A percentile compares a stretch with the other conserved stretches of the same genome.
These are phyloP conservation scores for Lachnellula arida DNA, from an alignment of 2,329 filamentous ascomycete genomes.

Conservation along the genomic window DNA sequence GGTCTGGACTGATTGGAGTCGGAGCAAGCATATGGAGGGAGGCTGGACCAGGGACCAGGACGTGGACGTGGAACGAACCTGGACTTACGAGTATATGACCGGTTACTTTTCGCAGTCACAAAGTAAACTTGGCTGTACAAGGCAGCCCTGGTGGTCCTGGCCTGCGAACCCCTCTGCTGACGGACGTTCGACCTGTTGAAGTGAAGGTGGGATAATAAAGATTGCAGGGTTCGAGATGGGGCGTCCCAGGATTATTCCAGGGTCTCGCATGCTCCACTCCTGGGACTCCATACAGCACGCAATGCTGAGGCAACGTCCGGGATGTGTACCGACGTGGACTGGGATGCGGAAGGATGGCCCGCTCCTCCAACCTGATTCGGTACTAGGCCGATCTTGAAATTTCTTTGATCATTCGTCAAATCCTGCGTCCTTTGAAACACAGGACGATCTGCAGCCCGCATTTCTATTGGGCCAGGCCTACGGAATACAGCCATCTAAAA, in stretches of 20 bases:
- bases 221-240: conserved; percentile 10
- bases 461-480: neutral
- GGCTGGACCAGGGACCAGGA: no score
- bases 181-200: neutral
- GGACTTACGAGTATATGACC: no score
- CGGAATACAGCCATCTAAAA: neutral
- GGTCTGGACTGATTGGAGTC: neutral
- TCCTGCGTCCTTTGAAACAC: conserved; percentile 18
- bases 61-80: no score
- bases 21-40: neutral
- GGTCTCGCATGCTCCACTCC: conserved; percentile 5
- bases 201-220: conserved; percentile 10
- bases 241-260: conserved; percentile 4
- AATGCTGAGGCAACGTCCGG: neutral
- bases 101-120: no score
- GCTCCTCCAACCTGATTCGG: conserved; percentile 9
- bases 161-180: neutral
- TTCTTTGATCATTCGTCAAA: conserved; percentile 16
- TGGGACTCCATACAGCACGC: neutral
- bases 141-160: neutral
- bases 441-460: conserved; percentile 12
- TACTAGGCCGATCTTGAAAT: conserved; percentile 13
- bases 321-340: neutral
- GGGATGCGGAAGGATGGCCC: neutral
- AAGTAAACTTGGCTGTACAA: neutral